Evolutionary conservation across 805 yeast genomes (phyloP).

Genomic region (Barnettozyma pratensis): DNA sequence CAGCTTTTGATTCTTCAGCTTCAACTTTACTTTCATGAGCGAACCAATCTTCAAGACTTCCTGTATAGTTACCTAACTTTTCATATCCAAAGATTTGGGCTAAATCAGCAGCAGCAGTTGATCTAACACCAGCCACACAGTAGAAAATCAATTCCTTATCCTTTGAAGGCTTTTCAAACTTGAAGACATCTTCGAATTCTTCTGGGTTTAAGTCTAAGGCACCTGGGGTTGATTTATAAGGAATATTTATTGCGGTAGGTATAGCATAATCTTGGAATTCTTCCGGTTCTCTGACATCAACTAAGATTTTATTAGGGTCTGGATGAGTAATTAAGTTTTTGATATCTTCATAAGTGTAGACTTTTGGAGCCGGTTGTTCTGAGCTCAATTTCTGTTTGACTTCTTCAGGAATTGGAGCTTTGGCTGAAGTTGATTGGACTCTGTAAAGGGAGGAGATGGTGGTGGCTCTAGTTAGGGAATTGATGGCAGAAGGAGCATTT

Average conservation of each 20-base stretch:
- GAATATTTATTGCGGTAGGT: conserved; percentile 82
- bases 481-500: conserved; percentile 1
- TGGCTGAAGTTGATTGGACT: conserved; percentile 9
- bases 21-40: conserved; percentile 31
- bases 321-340: conserved; percentile 39
- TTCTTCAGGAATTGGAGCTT: conserved; percentile 8
- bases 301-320: conserved; percentile 48
- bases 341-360: conserved; percentile 49
- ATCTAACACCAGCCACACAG: conserved; percentile 90
- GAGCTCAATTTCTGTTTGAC: conserved; percentile 8
- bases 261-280: conserved; percentile 69
- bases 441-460: conserved; percentile 4
- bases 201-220: conserved; percentile 77
- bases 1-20: conserved; percentile 1
- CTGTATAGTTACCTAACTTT: conserved; percentile 78
- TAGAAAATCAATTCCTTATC: conserved; percentile 79
- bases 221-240: conserved; percentile 87
- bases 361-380: conserved; percentile 33
- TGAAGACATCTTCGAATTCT: conserved; percentile 77
- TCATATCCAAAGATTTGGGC: conserved; percentile 87
- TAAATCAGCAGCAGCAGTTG: conserved; percentile 84
- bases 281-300: conserved; percentile 90
- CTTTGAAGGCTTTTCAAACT: conserved; percentile 69
- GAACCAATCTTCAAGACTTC: conserved; percentile 86
- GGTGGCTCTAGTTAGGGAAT: neutral